Evolutionary conservation across 148 eudicot species (phyloP).

Genomic region (Vaccinium myrtillus): DNA sequence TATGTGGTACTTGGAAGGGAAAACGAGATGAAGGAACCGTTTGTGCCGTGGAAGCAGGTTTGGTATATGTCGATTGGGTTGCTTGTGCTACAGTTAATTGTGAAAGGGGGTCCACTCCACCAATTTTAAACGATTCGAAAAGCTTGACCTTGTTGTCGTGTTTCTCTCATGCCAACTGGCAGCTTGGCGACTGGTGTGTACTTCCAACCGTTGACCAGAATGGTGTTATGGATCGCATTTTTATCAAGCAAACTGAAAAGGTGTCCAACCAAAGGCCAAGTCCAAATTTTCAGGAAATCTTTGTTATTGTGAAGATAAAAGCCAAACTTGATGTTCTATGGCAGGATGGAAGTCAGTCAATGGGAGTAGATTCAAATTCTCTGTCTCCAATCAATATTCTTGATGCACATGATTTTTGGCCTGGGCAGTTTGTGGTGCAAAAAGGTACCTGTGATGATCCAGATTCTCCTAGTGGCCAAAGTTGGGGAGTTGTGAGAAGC

Average conservation of each 20-base stretch:
- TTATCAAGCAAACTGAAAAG: conserved; percentile 21
- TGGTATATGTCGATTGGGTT: conserved; percentile 75
- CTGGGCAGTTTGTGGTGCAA: conserved; percentile 69
- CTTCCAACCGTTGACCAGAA: conserved; percentile 27
- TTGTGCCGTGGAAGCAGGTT: conserved; percentile 67
- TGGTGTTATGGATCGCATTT: background rate
- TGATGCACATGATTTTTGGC: conserved; percentile 87
- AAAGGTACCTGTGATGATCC: conserved; percentile 60
- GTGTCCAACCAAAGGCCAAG: conserved; percentile 16
- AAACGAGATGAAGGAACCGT: conserved; percentile 62
- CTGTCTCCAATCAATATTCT: conserved; percentile 59
- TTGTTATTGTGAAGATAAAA: conserved; percentile 64
- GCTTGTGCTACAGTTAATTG: conserved; percentile 42
- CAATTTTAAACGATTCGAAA: conserved; percentile 44
- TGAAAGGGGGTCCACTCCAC: conserved; percentile 43
- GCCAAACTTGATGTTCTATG: conserved; percentile 76
- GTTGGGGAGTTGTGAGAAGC: conserved; percentile 76
- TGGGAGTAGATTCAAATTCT: conserved; percentile 60
- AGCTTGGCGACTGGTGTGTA: conserved; percentile 90
- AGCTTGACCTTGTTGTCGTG: conserved; percentile 58
- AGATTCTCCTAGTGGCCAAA: conserved; percentile 25
- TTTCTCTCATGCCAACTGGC: conserved; percentile 80
- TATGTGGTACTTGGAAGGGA: conserved; percentile 58
- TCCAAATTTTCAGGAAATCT: conserved; percentile 45
- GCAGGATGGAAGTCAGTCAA: conserved; percentile 81